These are phyloP conservation scores for Paraglomus occultum DNA, from an alignment of 192 early-diverging fungal genomes.

Conservation along the genomic window DNA sequence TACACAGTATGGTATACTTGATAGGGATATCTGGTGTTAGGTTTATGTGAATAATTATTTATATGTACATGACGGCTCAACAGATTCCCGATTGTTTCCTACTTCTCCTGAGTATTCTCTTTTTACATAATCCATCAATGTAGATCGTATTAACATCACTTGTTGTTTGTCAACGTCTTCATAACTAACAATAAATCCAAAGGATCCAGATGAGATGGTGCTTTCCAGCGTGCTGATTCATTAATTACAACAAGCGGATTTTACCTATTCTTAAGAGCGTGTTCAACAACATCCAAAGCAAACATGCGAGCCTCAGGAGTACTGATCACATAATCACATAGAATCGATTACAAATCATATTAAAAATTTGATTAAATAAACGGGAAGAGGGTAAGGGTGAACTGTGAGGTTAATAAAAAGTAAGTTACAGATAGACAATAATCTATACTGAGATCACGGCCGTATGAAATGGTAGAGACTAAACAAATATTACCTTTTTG, in stretches of 20 bases:
- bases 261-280: slow-evolving; percentile 60
- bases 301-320: slow-evolving; percentile 79
- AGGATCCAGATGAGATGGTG: background rate
- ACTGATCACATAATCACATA: slow-evolving; percentile 38
- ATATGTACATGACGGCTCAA: slow-evolving; percentile 46
- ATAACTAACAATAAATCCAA: slow-evolving; percentile 35
- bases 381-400: slow-evolving; percentile 20
- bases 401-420: slow-evolving; percentile 27
- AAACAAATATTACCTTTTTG: slow-evolving; percentile 52
- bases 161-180: slow-evolving; percentile 47
- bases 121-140: slow-evolving; percentile 58
- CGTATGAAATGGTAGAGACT: no score
- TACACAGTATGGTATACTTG: no score
- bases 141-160: slow-evolving; percentile 51
- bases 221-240: background rate
- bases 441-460: background rate
- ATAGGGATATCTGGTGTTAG: no score
- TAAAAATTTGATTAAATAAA: slow-evolving; percentile 15
- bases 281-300: slow-evolving; percentile 81
- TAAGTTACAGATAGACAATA: slow-evolving; percentile 12
- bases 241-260: slow-evolving; percentile 27
- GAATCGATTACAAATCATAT: background rate
- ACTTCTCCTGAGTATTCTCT: slow-evolving; percentile 51
- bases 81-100: slow-evolving; percentile 34
- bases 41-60: no score